Evolutionary conservation across 768 basidiomycete genomes (phyloP), one percentile per base, ranked within the genome.

Genomic region (Chalciporus piperatus): DNA sequence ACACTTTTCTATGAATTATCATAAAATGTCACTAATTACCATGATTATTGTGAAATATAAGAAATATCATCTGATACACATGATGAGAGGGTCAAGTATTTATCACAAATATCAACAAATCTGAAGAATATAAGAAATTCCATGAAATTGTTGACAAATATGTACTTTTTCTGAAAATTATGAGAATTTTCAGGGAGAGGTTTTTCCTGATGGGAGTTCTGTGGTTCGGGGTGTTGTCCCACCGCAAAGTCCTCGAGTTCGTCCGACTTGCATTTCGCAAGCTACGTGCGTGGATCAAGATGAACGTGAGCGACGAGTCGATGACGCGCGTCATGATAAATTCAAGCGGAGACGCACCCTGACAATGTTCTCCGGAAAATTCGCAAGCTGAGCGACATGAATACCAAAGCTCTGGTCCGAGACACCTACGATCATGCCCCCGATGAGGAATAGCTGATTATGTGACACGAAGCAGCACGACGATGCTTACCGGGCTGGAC

Each of bases 401-500:
- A 99, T 98, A 70, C 96, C 97, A 63, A 98, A 98, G 65, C 92
- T 96, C 70, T 98, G 96, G 65, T 98, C 96, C 41, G 91, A 93
- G 19, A 97, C 80, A 13, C 92, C 92, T 92, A 51, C 5, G 4
- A 12, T 33, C 22, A 17, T 22, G n/a, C n/a, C n/a, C n/a, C 22
- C 22, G 22, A 22, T 22, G 22, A 22, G 22, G 2, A 22, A 22
- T 2, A 22, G 22, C 22, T 4, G 4, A 22, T 22, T n/a, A 22
- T 2, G 22, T 22, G 22, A 23, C 10, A 23, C 13, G 55, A 22
- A 16, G 2, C 12, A n/a, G n/a, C 28, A 17, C 4, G 13, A 10
- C 9, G 27, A 7, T 6, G 67, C 78, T 28, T 61, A 92, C 95
- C 96, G 19, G 89, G 89, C 49, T 83, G 78, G 22, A 85, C 83